Evolutionary conservation across 371 early-diverging fungal genomes (phyloP), one percentile per base, ranked within the genome.

Genomic region (Smittium mucronatum): DNA sequence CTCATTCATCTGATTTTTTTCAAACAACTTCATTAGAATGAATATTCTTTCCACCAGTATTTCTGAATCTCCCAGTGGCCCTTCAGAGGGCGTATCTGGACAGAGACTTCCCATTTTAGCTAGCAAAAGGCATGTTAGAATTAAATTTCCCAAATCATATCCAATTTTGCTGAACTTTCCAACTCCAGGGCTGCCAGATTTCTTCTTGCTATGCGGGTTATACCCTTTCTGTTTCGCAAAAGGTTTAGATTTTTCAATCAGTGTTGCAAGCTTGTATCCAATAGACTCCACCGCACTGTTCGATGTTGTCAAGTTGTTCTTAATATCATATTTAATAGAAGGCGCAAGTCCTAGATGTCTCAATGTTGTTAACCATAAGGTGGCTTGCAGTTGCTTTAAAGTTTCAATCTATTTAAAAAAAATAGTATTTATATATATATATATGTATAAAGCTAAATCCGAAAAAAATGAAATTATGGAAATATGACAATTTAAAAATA

Each of bases 301-400:
- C 26, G 59, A 11, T 59, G 59, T 15, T 59, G 59, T 59, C 26
- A 59, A 5, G 16, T 2, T 59, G 28, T 59, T 59, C 11, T 59
- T 28, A n/a, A 28, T 28, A 5, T 15, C 59, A 26, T 59, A 59
- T 28, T 59, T 59, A 21, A 59, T 59, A 63, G 64, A 31, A 29
- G 64, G 36, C 25, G 16, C 67, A 5, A 67, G 47, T 2, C 67
- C 67, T 15, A 67, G 31, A 17, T 67, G 67, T 30, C 67, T 11
- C 34, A 67, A 29, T 26, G 47, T n/a, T 16, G 67, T 67, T 25
- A 67, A 57, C 67, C 67, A 67, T 21, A 67, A 30, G 15, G 47
- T 57, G 1, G 67, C 33, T 25, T 21, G 21, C 16, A 67, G 35
- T 15, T 67, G 35, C 30, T 35, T 30, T 47, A 34, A 16, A 5